A percentile compares a stretch with the other conserved stretches of the same genome.
Conservation (phyloP, 2,329 filamentous ascomycete genomes). For the Aspergillus awamori region DNA sequence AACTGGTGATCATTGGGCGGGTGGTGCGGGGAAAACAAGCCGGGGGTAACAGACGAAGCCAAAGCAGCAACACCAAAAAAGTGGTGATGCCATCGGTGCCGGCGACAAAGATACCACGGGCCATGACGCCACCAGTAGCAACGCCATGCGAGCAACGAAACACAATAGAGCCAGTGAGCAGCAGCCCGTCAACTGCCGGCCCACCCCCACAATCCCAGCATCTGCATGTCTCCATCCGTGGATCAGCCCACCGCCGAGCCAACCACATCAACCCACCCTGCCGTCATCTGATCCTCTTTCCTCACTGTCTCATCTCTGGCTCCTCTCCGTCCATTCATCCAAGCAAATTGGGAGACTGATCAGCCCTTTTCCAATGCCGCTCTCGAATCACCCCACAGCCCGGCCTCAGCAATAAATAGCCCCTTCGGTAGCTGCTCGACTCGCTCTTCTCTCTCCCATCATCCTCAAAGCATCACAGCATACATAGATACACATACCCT, state of each 20-base stretch:
- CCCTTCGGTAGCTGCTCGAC: neutral
- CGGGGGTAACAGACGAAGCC: neutral
- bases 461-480: neutral
- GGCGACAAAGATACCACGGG: neutral
- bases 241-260: constrained; percentile 8
- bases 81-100: neutral
- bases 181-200: constrained; percentile 1
- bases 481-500: neutral
- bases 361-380: neutral
- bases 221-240: neutral
- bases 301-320: no score
- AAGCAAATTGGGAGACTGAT: neutral
- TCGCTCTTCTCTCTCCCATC: neutral
- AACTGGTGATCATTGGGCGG: neutral
- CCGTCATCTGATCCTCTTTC: constrained; percentile 6
- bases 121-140: neutral
- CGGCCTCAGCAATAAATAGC: neutral
- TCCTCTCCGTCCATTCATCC: neutral
- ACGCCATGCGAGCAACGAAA: no score
- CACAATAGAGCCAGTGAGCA: no score
- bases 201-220: constrained; percentile 14
- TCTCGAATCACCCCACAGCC: neutral
- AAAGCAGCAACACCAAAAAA: neutral
- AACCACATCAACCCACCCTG: constrained; percentile 7
- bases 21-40: neutral